Evolutionary conservation across 768 basidiomycete genomes (phyloP).

Genomic region (Tylopilus felleus): DNA sequence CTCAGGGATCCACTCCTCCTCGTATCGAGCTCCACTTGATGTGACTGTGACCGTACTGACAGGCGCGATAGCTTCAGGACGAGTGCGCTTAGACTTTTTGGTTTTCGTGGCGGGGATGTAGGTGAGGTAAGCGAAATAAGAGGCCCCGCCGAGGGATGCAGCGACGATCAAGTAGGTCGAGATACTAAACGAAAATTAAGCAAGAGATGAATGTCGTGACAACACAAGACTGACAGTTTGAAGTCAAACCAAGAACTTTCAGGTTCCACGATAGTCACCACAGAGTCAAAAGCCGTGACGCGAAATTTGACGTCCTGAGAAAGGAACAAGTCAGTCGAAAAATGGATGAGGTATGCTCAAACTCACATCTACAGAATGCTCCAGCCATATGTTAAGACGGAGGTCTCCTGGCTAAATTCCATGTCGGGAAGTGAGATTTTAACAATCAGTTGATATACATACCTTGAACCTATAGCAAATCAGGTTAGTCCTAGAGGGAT

Average conservation of each 20-base stretch:
- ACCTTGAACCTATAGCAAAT: slow-evolving; percentile 56
- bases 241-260: slow-evolving; percentile 74
- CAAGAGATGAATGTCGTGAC: background rate
- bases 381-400: slow-evolving; percentile 72
- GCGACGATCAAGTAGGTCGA: slow-evolving; percentile 70
- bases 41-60: slow-evolving; percentile 59
- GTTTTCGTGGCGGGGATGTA: slow-evolving; percentile 61
- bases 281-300: slow-evolving; percentile 68
- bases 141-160: slow-evolving; percentile 57
- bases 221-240: slow-evolving; percentile 59
- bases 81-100: slow-evolving; percentile 46
- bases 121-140: slow-evolving; percentile 62
- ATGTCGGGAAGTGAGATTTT: slow-evolving; percentile 2
- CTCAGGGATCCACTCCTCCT: slow-evolving; percentile 92
- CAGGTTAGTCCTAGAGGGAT: slow-evolving; percentile 1
- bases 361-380: slow-evolving; percentile 61
- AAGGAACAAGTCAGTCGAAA: background rate
- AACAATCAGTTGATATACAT: slow-evolving; percentile 3
- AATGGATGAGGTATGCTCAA: background rate
- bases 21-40: slow-evolving; percentile 61
- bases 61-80: slow-evolving; percentile 49
- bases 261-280: slow-evolving; percentile 79
- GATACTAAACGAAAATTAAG: slow-evolving; percentile 35
- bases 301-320: slow-evolving; percentile 54
- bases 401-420: slow-evolving; percentile 65